phyloP scores from a whole-genome alignment of 1,284 basidiomycete genomes.

The Trichosporon sp. region DNA sequence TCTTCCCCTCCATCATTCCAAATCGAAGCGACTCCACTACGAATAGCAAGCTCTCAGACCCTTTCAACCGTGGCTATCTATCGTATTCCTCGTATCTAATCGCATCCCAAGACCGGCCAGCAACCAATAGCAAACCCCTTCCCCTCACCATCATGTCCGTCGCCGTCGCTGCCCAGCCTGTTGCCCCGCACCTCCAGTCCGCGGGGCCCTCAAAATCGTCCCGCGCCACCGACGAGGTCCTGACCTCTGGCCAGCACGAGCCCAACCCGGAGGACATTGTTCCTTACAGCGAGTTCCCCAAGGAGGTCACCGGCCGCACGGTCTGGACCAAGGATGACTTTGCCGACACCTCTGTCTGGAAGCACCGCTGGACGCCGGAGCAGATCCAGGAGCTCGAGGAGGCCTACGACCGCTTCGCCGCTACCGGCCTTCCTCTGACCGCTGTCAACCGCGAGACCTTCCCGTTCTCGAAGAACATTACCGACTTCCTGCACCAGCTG shows the following conservation, averaged over 20 bases:
- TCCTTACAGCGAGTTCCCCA: conserved; percentile 43
- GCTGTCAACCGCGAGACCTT: conserved; percentile 34
- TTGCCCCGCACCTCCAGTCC: not conserved
- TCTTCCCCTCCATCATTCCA: not conserved
- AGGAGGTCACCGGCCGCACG: conserved; percentile 37
- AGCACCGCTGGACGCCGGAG: conserved; percentile 26
- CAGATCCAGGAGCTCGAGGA: conserved; percentile 29
- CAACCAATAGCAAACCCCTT: not conserved
- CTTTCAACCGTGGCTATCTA: not conserved
- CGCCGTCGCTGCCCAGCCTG: not conserved
- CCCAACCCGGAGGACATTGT: conserved; percentile 20
- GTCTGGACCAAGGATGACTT: conserved; percentile 36
- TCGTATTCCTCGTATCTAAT: not conserved
- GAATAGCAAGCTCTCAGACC: not conserved
- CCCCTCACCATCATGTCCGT: not conserved
- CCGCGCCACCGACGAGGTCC: conserved; percentile 1
- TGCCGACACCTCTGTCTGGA: conserved; percentile 28
- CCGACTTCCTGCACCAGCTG: conserved; percentile 23
- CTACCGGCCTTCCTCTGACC: conserved; percentile 23
- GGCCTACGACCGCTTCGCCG: conserved; percentile 30
- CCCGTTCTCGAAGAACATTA: conserved; percentile 20
- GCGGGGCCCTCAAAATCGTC: not conserved
- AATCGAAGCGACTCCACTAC: not conserved
- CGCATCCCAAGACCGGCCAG: not conserved
- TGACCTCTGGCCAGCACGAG: conserved; percentile 34